Conservation (phyloP, 768 basidiomycete genomes). For the Suillus plorans region DNA sequence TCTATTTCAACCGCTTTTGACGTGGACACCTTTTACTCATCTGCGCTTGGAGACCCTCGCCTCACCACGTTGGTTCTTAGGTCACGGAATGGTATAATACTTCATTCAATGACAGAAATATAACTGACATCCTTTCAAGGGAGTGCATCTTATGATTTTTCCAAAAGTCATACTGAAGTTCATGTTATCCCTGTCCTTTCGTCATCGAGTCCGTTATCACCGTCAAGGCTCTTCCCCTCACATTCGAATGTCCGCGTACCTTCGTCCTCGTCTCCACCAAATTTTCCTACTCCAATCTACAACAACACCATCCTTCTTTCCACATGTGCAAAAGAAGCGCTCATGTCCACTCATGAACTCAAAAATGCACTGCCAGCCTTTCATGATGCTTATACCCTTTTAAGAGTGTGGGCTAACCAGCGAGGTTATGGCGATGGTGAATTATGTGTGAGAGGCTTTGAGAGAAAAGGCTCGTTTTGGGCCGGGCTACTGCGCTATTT, state of each 20-base stretch:
- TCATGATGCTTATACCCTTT: constrained; percentile 69
- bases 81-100: constrained; percentile 47
- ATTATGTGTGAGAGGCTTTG: constrained; percentile 68
- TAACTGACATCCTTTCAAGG: constrained; percentile 37
- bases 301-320: constrained; percentile 67
- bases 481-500: constrained; percentile 56
- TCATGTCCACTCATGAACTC: constrained; percentile 48
- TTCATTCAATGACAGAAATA: constrained; percentile 29
- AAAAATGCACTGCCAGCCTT: constrained; percentile 57
- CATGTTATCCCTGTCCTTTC: constrained; percentile 73
- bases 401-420: constrained; percentile 90
- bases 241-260: constrained; percentile 64
- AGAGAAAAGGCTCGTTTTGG: constrained; percentile 70
- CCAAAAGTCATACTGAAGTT: constrained; percentile 68
- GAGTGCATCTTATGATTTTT: constrained; percentile 53
- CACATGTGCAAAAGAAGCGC: constrained; percentile 36
- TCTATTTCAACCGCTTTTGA: constrained; percentile 48
- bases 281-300: constrained; percentile 71
- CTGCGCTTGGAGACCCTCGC: constrained; percentile 59
- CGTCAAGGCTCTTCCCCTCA: constrained; percentile 69
- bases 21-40: constrained; percentile 63
- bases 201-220: constrained; percentile 57
- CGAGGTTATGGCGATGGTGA: constrained; percentile 70
- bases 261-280: constrained; percentile 29
- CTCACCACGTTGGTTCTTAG: constrained; percentile 63